Percentiles rank a stretch among this genome's conserved stretches.
Conservation (phyloP, 225 moss, liverwort and hornwort species). For the Pleurozium schreberi region DNA sequence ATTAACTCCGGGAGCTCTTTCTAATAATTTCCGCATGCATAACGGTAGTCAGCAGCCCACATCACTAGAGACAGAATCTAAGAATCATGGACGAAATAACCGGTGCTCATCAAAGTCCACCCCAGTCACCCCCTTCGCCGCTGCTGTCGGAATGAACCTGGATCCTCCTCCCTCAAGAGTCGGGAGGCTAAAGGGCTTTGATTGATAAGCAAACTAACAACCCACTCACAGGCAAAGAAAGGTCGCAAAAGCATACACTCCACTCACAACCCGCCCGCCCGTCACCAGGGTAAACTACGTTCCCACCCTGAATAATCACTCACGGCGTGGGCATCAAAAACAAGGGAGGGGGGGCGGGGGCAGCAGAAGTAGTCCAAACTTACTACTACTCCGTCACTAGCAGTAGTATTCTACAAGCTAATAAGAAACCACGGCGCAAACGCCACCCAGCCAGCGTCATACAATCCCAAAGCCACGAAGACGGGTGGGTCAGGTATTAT, state of each 20-base stretch:
- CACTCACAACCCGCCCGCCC: neutral
- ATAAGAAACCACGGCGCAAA: neutral
- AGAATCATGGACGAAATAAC: constrained; percentile 2
- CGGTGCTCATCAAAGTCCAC: constrained; percentile 27
- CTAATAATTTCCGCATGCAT: neutral
- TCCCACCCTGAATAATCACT: constrained; percentile 8
- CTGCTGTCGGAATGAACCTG: constrained; percentile 5
- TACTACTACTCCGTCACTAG: neutral
- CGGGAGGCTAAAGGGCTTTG: neutral
- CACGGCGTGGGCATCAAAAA: neutral
- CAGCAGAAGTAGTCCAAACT: no score
- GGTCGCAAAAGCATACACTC: neutral
- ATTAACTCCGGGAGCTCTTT: neutral
- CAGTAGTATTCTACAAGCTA: neutral
- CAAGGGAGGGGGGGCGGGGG: no score
- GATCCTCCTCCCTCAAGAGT: constrained; percentile 13
- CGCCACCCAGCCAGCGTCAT: neutral
- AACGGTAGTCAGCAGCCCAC: neutral
- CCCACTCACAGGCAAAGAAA: neutral
- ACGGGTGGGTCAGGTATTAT: constrained; percentile 18
- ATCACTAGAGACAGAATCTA: constrained; percentile 21
- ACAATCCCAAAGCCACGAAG: neutral
- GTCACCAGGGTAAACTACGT: neutral
- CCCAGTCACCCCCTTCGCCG: neutral
- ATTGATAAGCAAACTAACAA: constrained; percentile 10